Evolutionary conservation across 148 eudicot genomes (phyloP).

Genomic region (Selenicereus undatus): DNA sequence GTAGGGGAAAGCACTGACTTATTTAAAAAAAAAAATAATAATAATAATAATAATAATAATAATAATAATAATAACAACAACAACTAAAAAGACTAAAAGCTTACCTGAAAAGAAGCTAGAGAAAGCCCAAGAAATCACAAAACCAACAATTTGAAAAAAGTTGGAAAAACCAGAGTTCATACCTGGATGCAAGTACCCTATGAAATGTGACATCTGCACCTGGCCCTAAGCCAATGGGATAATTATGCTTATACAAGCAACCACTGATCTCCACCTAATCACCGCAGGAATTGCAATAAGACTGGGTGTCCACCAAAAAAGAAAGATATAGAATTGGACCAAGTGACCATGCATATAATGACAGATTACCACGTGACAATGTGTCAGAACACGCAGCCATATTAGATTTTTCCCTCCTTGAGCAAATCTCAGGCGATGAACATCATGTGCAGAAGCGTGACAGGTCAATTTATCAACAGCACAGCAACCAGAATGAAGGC

Average conservation of each 20-base stretch:
- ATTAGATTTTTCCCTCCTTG: constrained; percentile 28
- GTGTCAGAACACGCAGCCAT: constrained; percentile 58
- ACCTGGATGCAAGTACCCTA: constrained; percentile 68
- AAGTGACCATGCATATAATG: constrained; percentile 6
- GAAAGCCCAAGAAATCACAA: neutral
- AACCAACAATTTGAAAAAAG: neutral
- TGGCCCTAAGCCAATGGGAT: constrained; percentile 73
- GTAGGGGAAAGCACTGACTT: neutral
- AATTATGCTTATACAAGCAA: constrained; percentile 36
- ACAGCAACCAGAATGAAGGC: constrained; percentile 37
- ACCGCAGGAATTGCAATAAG: constrained; percentile 21
- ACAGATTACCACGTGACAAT: constrained; percentile 48
- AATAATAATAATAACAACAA: too few relatives aligned
- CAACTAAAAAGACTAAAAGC: neutral
- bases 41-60: too few relatives aligned
- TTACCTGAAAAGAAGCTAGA: neutral
- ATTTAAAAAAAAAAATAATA: too few relatives aligned
- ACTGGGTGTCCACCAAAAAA: constrained; percentile 8
- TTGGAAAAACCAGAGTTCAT: constrained; percentile 15
- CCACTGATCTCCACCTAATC: constrained; percentile 60
- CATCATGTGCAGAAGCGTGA: constrained; percentile 20
- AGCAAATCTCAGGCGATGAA: constrained; percentile 29
- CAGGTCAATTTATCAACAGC: constrained; percentile 20
- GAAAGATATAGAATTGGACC: constrained; percentile 12
- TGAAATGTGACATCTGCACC: constrained; percentile 66